These are phyloP conservation scores for Chalciporus piperatus DNA, from an alignment of 768 basidiomycete genomes.

Conservation along the genomic window DNA sequence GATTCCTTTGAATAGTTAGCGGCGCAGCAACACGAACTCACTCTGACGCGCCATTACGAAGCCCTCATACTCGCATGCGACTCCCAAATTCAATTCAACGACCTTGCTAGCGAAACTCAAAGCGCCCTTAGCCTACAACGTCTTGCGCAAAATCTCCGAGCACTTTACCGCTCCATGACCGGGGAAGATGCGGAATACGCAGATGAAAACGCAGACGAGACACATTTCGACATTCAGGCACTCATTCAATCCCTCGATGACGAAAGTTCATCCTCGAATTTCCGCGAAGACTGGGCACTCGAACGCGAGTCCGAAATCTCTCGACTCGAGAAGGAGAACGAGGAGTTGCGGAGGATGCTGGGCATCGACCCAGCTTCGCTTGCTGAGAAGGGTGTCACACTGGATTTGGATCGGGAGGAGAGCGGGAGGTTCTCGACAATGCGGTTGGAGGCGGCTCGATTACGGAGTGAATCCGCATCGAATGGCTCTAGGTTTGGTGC, in stretches of 20 bases:
- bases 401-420: conserved; percentile 48
- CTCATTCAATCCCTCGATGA: conserved; percentile 44
- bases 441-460: conserved; percentile 21
- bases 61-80: conserved; percentile 67
- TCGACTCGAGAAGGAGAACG: conserved; percentile 82
- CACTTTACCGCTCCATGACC: conserved; percentile 64
- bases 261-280: conserved; percentile 36
- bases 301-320: conserved; percentile 87
- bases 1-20: conserved; percentile 55
- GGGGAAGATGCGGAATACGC: conserved; percentile 50
- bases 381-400: conserved; percentile 47
- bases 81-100: conserved; percentile 49
- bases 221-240: conserved; percentile 39
- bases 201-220: conserved; percentile 28
- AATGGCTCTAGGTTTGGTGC: conserved; percentile 19
- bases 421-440: conserved; percentile 34
- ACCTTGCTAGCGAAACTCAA: conserved; percentile 58
- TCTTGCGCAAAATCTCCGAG: conserved; percentile 67
- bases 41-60: conserved; percentile 89
- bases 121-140: conserved; percentile 67
- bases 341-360: conserved; percentile 67
- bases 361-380: conserved; percentile 65
- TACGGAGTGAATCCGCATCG: conserved; percentile 26
- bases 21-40: conserved; percentile 88
- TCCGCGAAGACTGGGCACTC: conserved; percentile 75